Conservation (phyloP, 176 grass and related monocot genomes). For the Alopecurus myosuroides region DNA sequence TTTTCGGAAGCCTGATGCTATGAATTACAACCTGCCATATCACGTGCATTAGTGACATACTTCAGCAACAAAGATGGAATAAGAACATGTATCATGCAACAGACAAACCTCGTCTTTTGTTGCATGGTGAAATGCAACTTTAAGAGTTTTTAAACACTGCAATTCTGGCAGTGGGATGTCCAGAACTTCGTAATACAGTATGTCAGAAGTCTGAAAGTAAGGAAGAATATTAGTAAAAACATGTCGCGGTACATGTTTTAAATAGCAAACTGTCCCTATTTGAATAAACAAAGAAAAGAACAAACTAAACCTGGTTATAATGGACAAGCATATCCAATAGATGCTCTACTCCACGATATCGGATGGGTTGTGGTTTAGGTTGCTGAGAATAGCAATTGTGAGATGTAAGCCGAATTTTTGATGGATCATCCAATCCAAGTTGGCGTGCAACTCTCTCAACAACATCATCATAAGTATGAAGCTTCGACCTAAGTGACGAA, state of each 20-base stretch:
- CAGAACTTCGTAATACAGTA: constrained; percentile 95
- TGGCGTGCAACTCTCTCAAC: constrained; percentile 81
- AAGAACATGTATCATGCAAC: constrained; percentile 6
- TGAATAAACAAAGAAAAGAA: constrained; percentile 10
- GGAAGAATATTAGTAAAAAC: background rate
- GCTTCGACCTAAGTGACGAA: constrained; percentile 60
- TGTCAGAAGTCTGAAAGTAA: constrained; percentile 80
- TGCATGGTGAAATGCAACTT: constrained; percentile 98
- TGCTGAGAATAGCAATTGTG: constrained; percentile 99
- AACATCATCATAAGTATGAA: constrained; percentile 92
- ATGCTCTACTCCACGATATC: constrained; percentile 83
- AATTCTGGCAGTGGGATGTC: constrained; percentile 96
- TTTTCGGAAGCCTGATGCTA: constrained; percentile 87
- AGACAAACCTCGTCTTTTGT: constrained; percentile 85
- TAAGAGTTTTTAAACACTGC: constrained; percentile 95
- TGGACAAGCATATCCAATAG: constrained; percentile 95
- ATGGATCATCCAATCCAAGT: constrained; percentile 79
- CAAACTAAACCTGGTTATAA: constrained; percentile 70
- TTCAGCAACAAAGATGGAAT: constrained; percentile 23
- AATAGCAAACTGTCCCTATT: background rate
- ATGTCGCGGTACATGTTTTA: background rate
- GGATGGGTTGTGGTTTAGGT: constrained; percentile 95
- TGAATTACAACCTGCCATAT: constrained; percentile 66
- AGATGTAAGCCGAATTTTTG: constrained; percentile 95
- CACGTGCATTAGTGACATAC: constrained; percentile 24